A percentile compares a stretch with the other conserved stretches of the same genome.
phyloP scores from a whole-genome alignment of 2,329 filamentous ascomycete genomes.

The Westerdykella aurantiaca region DNA sequence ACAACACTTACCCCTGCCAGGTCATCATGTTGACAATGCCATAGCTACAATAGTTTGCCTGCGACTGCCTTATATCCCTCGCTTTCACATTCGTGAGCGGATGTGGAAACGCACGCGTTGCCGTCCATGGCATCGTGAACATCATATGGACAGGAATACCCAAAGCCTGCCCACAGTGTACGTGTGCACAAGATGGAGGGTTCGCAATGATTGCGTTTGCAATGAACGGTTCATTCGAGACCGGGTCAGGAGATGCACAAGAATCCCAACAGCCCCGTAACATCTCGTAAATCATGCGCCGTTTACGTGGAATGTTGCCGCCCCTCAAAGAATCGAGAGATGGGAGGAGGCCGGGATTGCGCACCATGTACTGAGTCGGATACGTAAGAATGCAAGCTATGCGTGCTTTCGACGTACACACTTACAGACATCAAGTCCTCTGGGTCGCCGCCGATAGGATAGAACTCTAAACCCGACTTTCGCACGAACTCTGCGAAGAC shows the following conservation, averaged over 20 bases:
- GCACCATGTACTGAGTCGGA: constrained; percentile 40
- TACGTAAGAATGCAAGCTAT: too few relatives aligned
- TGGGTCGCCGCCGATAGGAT: constrained; percentile 30
- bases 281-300: constrained; percentile 27
- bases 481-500: constrained; percentile 14
- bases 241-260: constrained; percentile 33
- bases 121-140: constrained; percentile 64
- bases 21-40: constrained; percentile 45
- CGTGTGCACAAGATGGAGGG: constrained; percentile 68
- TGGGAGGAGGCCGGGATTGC: constrained; percentile 41
- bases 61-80: constrained; percentile 26
- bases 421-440: constrained; percentile 41
- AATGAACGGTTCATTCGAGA: constrained; percentile 57
- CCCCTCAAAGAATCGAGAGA: constrained; percentile 20
- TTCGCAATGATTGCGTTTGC: constrained; percentile 75
- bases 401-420: constrained; percentile 2
- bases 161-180: constrained; percentile 67
- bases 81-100: constrained; percentile 46
- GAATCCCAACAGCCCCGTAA: constrained; percentile 31
- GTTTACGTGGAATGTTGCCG: constrained; percentile 34
- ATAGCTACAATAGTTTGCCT: constrained; percentile 45
- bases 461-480: constrained; percentile 32
- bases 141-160: constrained; percentile 72
- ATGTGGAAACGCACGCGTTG: constrained; percentile 44
- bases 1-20: constrained; percentile 43